A percentile compares a stretch with the other conserved stretches of the same genome.
Conservation (phyloP, 345 rosid species). For the Brassica incana region DNA sequence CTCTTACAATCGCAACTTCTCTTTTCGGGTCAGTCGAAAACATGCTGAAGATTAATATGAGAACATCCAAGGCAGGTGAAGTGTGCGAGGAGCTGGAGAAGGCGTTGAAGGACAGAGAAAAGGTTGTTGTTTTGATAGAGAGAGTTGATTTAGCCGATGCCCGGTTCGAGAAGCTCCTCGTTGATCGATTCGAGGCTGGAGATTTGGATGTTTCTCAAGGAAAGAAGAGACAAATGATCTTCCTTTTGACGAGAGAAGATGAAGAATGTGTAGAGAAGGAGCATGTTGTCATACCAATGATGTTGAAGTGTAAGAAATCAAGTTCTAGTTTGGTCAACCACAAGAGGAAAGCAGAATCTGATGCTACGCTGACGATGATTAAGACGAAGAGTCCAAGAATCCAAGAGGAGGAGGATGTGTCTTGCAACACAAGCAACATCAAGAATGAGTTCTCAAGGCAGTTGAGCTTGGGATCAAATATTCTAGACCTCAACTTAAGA, state of each 20-base stretch:
- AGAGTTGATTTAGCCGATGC: slow-evolving; percentile 60
- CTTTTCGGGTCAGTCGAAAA: slow-evolving; percentile 54
- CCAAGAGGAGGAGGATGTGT: slow-evolving; percentile 30
- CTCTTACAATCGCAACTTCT: slow-evolving; percentile 58
- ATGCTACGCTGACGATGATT: slow-evolving; percentile 23
- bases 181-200: slow-evolving; percentile 48
- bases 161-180: slow-evolving; percentile 48
- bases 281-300: slow-evolving; percentile 55
- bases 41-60: slow-evolving; percentile 48
- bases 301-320: slow-evolving; percentile 46
- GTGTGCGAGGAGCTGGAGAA: slow-evolving; percentile 41
- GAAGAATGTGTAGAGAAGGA: slow-evolving; percentile 31
- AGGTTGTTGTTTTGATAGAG: slow-evolving; percentile 60
- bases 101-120: slow-evolving; percentile 39
- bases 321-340: slow-evolving; percentile 28
- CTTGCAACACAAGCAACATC: slow-evolving; percentile 35
- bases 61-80: slow-evolving; percentile 30
- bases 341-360: slow-evolving; percentile 65
- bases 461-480: slow-evolving; percentile 49
- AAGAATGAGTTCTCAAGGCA: slow-evolving; percentile 57
- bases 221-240: slow-evolving; percentile 44
- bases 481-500: slow-evolving; percentile 72
- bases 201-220: slow-evolving; percentile 30
- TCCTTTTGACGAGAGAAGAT: slow-evolving; percentile 57
- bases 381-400: slow-evolving; percentile 49